phyloP scores from a whole-genome alignment of 768 basidiomycete species.

The Suillus subluteus region DNA sequence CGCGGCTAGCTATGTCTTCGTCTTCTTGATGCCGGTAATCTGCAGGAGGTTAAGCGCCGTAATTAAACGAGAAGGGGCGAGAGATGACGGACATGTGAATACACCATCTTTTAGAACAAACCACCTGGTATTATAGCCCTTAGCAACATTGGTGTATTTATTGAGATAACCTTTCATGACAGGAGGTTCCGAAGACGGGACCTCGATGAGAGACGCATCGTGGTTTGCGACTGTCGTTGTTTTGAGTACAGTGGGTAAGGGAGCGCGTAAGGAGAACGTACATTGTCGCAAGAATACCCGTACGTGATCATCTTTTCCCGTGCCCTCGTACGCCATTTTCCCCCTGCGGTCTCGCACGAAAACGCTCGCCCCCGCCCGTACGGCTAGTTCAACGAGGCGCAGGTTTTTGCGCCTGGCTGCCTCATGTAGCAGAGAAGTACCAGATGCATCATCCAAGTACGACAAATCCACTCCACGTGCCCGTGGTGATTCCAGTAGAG shows the following conservation, averaged over 20 bases:
- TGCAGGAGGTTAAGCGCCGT: conserved; percentile 12
- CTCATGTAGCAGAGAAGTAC: conserved; percentile 83
- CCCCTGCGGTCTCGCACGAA: conserved; percentile 83
- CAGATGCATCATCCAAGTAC: conserved; percentile 78
- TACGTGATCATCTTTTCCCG: conserved; percentile 80
- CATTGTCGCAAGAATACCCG: conserved; percentile 84
- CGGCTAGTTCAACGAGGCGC: conserved; percentile 78
- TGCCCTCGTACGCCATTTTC: conserved; percentile 66
- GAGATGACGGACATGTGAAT: conserved; percentile 68
- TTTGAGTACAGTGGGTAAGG: conserved; percentile 5
- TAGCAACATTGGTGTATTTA: conserved; percentile 92
- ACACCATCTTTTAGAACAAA: conserved; percentile 88
- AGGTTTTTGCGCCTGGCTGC: conserved; percentile 83
- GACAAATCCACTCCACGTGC: conserved; percentile 74
- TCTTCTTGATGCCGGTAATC: conserved; percentile 92
- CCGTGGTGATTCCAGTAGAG: conserved; percentile 72
- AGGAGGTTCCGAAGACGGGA: conserved; percentile 55
- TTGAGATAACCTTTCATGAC: conserved; percentile 78
- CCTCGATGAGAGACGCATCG: conserved; percentile 69
- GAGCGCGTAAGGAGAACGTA: conserved; percentile 40
- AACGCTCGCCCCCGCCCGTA: conserved; percentile 86
- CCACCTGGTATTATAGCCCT: conserved; percentile 89
- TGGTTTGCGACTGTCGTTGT: conserved; percentile 69
- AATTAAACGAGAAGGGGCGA: background rate
- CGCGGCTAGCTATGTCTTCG: conserved; percentile 81